Base-by-base conservation (phyloP, 2,329 filamentous ascomycete genomes). In the Alternaria metachromatica region DNA sequence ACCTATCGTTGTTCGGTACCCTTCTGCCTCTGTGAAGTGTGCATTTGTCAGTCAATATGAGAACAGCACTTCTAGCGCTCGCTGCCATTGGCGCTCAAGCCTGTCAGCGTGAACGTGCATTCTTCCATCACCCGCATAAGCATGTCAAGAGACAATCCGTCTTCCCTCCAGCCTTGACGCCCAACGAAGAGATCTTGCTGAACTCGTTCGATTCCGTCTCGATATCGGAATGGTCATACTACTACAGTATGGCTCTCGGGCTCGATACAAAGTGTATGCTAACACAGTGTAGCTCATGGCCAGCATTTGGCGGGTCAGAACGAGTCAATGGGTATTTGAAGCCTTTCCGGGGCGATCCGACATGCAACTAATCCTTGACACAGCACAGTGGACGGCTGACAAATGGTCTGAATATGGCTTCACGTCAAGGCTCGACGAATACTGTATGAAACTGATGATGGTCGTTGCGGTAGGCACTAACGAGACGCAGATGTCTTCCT, bases 181-280 rank as follows among this genome's bases (percentile, higher is more conserved):
- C 72, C 2, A 74, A 81, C 53, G 81, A 82, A 62, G 69, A 79
- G 53, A 72, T 81, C n/a, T 68, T 82, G 48, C 63, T 80, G 33
- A 75, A 80, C 55, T 81, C 80, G 3, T 82, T 82, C 58, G 80
- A 82, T 62, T 78, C 79, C 58, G 76, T 74, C 10, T 79, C 78
- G 8, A 82, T 82, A 48, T 71, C 74, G 23, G 70, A 72, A 58
- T 80, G 76, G 76, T 77, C 76, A 4, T 79, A 80, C 64, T 80
- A 81, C 58, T 81, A 81, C 61, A 80, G 68, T 77, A 67, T 45
- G 74, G 57, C 9, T n/a, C 20, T 12, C 9, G 26, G 6, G 44
- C 25, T 12, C 33, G 20, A 23, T 23, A 11, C 12, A 23, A 15
- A 5, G 18, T 21, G 26, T n/a, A 10, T 51, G 37, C 68, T 75